Evolutionary conservation across 2,329 filamentous ascomycete species (phyloP).

Genomic region (Aschersonia sp.): DNA sequence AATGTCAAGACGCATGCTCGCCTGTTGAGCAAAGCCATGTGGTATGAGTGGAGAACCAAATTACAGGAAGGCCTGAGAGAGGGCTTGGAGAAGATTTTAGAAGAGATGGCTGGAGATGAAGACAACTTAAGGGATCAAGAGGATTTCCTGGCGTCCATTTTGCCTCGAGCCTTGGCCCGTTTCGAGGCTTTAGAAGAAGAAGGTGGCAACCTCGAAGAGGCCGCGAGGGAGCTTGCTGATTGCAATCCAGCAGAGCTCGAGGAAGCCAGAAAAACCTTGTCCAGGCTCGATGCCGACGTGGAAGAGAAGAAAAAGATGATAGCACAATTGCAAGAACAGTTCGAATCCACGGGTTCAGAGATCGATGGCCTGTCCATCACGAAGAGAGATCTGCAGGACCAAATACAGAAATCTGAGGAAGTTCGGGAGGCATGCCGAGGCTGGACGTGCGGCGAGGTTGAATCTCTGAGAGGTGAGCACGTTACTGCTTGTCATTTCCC

Average conservation of each 20-base stretch:
- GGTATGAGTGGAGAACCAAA: conserved; percentile 96
- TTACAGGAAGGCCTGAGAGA: conserved; percentile 69
- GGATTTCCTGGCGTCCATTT: conserved; percentile 46
- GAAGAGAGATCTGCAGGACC: conserved; percentile 55
- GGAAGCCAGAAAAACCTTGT: conserved; percentile 54
- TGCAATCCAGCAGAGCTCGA: conserved; percentile 72
- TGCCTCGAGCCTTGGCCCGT: conserved; percentile 51
- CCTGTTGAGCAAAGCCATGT: conserved; percentile 84
- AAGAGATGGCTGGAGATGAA: conserved; percentile 66
- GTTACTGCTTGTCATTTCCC: neutral
- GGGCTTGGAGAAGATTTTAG: conserved; percentile 59
- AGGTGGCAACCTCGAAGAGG: conserved; percentile 51
- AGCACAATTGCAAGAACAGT: conserved; percentile 48
- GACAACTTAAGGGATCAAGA: conserved; percentile 53
- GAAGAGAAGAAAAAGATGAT: conserved; percentile 55
- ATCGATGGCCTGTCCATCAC: conserved; percentile 49
- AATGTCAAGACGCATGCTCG: conserved; percentile 91
- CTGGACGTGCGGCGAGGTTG: conserved; percentile 75
- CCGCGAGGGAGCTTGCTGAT: conserved; percentile 61
- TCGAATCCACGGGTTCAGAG: conserved; percentile 50
- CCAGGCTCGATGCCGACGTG: conserved; percentile 51
- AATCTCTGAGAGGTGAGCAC: conserved; percentile 53
- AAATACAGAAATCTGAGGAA: conserved; percentile 72
- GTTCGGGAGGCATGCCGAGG: conserved; percentile 79
- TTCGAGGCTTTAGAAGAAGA: conserved; percentile 49